Conservation (phyloP, 805 yeast genomes). For the Candida insectorum region DNA sequence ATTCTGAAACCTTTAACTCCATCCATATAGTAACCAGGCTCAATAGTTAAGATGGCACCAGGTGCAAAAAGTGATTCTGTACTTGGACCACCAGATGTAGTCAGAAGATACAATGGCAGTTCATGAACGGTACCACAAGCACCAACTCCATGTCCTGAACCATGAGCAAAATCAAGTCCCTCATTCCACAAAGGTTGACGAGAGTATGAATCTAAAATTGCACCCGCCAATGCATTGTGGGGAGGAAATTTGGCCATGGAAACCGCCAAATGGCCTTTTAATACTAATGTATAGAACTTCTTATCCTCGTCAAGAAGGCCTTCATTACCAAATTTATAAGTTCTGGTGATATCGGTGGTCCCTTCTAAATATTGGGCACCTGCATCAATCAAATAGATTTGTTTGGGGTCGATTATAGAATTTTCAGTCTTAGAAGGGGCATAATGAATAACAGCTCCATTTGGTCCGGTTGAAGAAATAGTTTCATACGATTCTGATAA, state of each 20-base stretch:
- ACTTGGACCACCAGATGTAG: constrained; percentile 49
- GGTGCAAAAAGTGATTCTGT: constrained; percentile 34
- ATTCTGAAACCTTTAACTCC: constrained; percentile 88
- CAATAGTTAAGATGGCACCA: constrained; percentile 84
- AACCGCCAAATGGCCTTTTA: constrained; percentile 87
- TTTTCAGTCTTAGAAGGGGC: constrained; percentile 60
- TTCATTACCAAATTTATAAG: constrained; percentile 57
- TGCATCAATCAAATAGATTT: constrained; percentile 54
- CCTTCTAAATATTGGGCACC: constrained; percentile 64
- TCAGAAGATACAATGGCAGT: constrained; percentile 83
- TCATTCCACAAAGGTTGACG: constrained; percentile 77
- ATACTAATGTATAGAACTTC: constrained; percentile 75
- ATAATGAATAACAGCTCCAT: constrained; percentile 74
- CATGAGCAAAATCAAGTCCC: constrained; percentile 88
- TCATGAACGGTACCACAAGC: constrained; percentile 89
- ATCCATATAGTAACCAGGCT: constrained; percentile 91
- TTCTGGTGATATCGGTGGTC: constrained; percentile 92
- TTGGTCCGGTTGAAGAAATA: constrained; percentile 72
- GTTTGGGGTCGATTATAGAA: constrained; percentile 56
- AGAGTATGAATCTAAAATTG: constrained; percentile 75
- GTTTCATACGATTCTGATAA: constrained; percentile 73
- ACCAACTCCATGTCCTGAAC: constrained; percentile 98
- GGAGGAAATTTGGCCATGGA: constrained; percentile 75
- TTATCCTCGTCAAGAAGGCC: constrained; percentile 52
- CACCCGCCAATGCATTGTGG: constrained; percentile 66